phyloP scores from a whole-genome alignment of 225 moss, liverwort and hornwort genomes.

The Bryum argenteum region DNA sequence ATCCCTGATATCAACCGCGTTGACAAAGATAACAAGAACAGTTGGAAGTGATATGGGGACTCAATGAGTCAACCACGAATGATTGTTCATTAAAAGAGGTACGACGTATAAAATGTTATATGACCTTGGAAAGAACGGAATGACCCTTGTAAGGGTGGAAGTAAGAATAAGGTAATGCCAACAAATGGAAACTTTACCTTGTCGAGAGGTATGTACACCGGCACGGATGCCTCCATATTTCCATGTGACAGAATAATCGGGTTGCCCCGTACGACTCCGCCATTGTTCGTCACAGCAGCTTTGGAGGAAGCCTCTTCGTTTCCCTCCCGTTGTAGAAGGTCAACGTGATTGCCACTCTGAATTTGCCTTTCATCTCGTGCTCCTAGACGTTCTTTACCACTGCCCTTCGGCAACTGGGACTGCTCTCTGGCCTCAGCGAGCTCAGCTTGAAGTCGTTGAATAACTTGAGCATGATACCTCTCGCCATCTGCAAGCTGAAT shows the following conservation, averaged over 20 bases:
- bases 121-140: neutral
- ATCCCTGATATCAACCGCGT: neutral
- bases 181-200: slow-evolving; percentile 35
- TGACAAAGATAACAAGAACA: neutral
- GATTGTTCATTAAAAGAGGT: neutral
- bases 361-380: slow-evolving; percentile 56
- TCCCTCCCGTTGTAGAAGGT: slow-evolving; percentile 61
- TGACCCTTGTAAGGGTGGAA: neutral
- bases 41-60: too few species aligned
- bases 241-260: slow-evolving; percentile 55
- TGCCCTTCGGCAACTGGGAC: slow-evolving; percentile 61
- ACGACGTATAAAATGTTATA: neutral
- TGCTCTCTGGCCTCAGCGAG: slow-evolving; percentile 75
- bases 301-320: slow-evolving; percentile 55
- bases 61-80: neutral
- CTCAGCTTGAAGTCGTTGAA: slow-evolving; percentile 82
- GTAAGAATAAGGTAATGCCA: neutral
- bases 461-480: slow-evolving; percentile 77
- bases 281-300: slow-evolving; percentile 41
- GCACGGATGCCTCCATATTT: slow-evolving; percentile 64
- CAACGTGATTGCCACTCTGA: slow-evolving; percentile 48
- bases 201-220: slow-evolving; percentile 69
- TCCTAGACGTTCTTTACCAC: slow-evolving; percentile 58
- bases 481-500: slow-evolving; percentile 85
- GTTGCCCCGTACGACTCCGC: slow-evolving; percentile 55